Conservation (phyloP, 352 stramenopile species). For the Phytophthora lateralis region DNA sequence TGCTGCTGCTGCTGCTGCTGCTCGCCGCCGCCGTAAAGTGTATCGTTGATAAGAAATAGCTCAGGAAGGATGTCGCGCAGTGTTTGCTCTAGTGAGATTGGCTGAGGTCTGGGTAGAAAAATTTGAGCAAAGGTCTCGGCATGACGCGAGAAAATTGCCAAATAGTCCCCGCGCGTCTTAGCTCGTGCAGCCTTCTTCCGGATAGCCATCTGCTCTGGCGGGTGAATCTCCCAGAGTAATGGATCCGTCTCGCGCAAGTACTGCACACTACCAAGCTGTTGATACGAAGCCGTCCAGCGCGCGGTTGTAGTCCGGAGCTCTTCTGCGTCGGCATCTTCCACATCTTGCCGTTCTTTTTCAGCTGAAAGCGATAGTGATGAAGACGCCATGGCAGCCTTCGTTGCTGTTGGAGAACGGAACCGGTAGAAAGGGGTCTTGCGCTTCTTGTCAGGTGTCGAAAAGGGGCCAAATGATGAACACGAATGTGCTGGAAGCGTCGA, state of each 20-base stretch:
- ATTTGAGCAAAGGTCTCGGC: slow-evolving; percentile 70
- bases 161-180: slow-evolving; percentile 59
- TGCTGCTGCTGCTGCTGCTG: slow-evolving; percentile 40
- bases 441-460: slow-evolving; percentile 40
- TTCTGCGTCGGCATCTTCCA: slow-evolving; percentile 41
- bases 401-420: slow-evolving; percentile 50
- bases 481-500: slow-evolving; percentile 42
- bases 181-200: slow-evolving; percentile 68
- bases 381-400: slow-evolving; percentile 41
- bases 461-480: slow-evolving; percentile 36
- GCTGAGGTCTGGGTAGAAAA: slow-evolving; percentile 65
- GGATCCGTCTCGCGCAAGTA: slow-evolving; percentile 83
- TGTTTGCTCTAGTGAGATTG: slow-evolving; percentile 81
- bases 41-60: slow-evolving; percentile 82
- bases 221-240: slow-evolving; percentile 84
- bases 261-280: slow-evolving; percentile 77
- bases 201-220: slow-evolving; percentile 75
- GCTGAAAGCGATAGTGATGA: slow-evolving; percentile 28
- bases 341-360: slow-evolving; percentile 29
- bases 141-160: slow-evolving; percentile 73
- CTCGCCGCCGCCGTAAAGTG: slow-evolving; percentile 70
- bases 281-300: slow-evolving; percentile 40
- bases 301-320: slow-evolving; percentile 28
- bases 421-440: slow-evolving; percentile 60
- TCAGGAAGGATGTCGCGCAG: slow-evolving; percentile 78